Conservation (phyloP, 352 stramenopile genomes). For the Phytophthora pisi region DNA sequence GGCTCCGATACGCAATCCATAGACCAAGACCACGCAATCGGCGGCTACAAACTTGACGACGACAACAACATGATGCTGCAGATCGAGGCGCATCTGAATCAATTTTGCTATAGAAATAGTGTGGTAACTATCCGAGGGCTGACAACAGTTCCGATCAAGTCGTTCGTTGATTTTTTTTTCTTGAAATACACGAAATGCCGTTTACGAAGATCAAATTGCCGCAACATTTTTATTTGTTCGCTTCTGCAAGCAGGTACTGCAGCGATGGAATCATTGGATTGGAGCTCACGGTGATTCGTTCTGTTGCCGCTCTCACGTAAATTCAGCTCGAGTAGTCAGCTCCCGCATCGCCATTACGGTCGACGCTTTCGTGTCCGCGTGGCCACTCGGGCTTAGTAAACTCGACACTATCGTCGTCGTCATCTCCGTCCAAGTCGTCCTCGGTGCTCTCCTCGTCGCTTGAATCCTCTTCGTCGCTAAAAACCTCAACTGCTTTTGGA, state of each 20-base stretch:
- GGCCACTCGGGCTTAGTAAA: neutral
- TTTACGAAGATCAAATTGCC: neutral
- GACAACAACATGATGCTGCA: too few relatives aligned
- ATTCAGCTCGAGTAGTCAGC: neutral
- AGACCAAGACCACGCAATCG: too few relatives aligned
- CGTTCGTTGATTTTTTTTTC: neutral
- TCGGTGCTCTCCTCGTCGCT: slow-evolving; percentile 3
- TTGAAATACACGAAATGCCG: neutral
- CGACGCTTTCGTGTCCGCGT: neutral
- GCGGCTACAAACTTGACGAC: too few relatives aligned
- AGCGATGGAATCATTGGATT: neutral
- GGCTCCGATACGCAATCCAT: neutral
- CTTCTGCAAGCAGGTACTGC: neutral
- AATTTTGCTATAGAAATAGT: too few relatives aligned
- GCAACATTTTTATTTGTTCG: neutral
- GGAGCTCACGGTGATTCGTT: neutral
- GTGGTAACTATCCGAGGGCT: neutral
- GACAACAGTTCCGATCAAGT: neutral
- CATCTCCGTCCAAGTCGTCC: neutral
- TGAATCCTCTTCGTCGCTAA: slow-evolving; percentile 8
- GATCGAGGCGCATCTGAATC: too few relatives aligned
- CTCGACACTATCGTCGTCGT: neutral
- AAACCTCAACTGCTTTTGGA: slow-evolving; percentile 9
- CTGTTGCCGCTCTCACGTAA: too few relatives aligned
- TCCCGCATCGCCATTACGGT: neutral